Conservation (phyloP, 2,329 filamentous ascomycete genomes). For the Cladophialophora immunda region DNA sequence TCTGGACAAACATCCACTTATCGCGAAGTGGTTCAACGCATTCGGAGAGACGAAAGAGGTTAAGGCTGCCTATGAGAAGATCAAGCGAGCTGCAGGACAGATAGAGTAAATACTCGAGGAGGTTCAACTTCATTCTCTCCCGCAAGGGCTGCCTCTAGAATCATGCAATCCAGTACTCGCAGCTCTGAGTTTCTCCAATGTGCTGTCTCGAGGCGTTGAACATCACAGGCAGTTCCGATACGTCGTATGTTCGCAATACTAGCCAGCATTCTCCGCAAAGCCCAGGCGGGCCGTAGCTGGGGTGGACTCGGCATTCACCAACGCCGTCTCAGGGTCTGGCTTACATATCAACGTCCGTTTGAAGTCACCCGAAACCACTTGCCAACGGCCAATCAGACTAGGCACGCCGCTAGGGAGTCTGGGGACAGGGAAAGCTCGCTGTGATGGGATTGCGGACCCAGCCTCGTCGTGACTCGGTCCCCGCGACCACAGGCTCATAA, state of each 20-base stretch:
- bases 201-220: too few relatives aligned
- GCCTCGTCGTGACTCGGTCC: not conserved
- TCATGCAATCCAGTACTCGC: too few relatives aligned
- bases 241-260: too few relatives aligned
- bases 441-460: not conserved
- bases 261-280: not conserved
- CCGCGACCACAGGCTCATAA: not conserved
- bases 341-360: not conserved
- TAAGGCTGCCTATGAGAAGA: conserved; percentile 51
- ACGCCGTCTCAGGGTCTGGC: not conserved
- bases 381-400: too few relatives aligned
- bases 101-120: conserved; percentile 3
- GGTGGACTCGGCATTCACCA: not conserved
- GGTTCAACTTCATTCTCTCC: not conserved
- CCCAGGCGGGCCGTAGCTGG: not conserved
- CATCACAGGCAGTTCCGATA: too few relatives aligned
- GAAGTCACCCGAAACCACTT: too few relatives aligned
- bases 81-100: conserved; percentile 30
- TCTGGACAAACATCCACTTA: conserved; percentile 51
- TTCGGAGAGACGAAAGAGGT: conserved; percentile 50
- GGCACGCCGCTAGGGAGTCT: too few relatives aligned
- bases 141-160: too few relatives aligned
- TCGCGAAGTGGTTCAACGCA: conserved; percentile 51
- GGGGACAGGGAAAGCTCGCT: too few relatives aligned
- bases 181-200: too few relatives aligned